Conservation (phyloP, 2,329 filamentous ascomycete genomes). For the Dendrostoma leiphaemia region DNA sequence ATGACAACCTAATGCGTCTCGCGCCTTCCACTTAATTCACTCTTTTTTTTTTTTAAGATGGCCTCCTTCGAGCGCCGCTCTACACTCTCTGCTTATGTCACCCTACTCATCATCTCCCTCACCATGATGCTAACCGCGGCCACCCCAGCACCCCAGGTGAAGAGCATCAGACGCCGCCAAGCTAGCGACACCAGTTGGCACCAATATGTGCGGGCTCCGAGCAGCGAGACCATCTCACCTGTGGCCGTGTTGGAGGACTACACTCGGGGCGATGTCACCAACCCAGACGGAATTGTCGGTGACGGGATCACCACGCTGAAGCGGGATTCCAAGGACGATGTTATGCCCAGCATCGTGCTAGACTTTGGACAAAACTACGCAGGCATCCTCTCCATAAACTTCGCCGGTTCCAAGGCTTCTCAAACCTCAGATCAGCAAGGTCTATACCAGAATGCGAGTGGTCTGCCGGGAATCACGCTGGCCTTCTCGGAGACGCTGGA, state of each 20-base stretch:
- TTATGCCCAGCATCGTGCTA: constrained; percentile 39
- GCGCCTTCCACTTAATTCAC: too few relatives aligned
- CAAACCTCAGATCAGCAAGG: constrained; percentile 4
- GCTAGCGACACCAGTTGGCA: constrained; percentile 9
- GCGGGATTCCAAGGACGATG: constrained; percentile 19
- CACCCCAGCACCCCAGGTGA: background rate
- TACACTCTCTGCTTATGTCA: background rate
- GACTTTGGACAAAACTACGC: constrained; percentile 50
- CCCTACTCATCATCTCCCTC: background rate
- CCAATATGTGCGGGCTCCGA: constrained; percentile 18
- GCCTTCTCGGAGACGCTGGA: constrained; percentile 49
- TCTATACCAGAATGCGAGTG: constrained; percentile 17
- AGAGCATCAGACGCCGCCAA: background rate
- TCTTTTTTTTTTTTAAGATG: background rate
- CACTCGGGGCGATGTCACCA: constrained; percentile 36
- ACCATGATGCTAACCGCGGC: background rate
- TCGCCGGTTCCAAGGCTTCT: constrained; percentile 32
- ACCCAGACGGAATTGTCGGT: constrained; percentile 33
- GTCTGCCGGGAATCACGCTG: constrained; percentile 40
- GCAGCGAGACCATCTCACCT: constrained; percentile 10
- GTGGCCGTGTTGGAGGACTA: constrained; percentile 19
- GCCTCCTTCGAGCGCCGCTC: background rate
- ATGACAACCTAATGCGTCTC: too few relatives aligned
- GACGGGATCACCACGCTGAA: constrained; percentile 31
- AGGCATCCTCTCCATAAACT: constrained; percentile 41